Base-by-base conservation (phyloP, 108 stramenopile species). In the Conticribra guillardii region DNA sequence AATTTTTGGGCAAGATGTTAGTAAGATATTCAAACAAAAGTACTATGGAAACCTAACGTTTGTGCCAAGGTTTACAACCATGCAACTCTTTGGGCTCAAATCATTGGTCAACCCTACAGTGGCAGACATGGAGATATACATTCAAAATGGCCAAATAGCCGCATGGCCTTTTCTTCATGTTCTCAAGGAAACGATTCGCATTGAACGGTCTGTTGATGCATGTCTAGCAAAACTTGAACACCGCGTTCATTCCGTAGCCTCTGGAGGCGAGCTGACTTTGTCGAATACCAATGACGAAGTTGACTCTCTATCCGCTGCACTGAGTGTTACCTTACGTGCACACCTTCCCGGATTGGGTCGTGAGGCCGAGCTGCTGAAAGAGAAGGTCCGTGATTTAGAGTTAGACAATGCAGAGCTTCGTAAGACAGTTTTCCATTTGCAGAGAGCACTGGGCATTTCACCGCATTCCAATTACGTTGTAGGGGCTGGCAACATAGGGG, bases 1-100 rank as follows among this genome's bases (percentile, higher is more conserved):
- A 48, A 60, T 97, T 9, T 97, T 95, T 67, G 96, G 96, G n/a
- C 91, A 97, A 60, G 93, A 96, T 63, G 80, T 97, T 2, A 87
- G 82, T 22, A 95, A 94, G 70, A 84, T 97, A 31, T 97, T 97
- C 80, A 88, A 89, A 66, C 96, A 97, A 54, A 97, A 92, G 56
- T 97, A 97, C 69, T 89, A 95, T 53, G 96, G 80, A 34, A 60
- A 81, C 71, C 50, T 94, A 62, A 95, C 96, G 17, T 64, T 93
- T 15, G 89, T 93, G 22, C 92, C 92, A 28, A 78, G 87, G 17
- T 94, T 94, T 51, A 92, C 93, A 9, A 86, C 89, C 1, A 83
- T 84, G 73, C 89, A 95, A 69, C 77, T 85, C 17, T 86, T 96
- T 76, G 96, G 96, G 0, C 52, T 97, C 37, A 89, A 87, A 55